A percentile compares a stretch with the other conserved stretches of the same genome.
phyloP scores from a whole-genome alignment of 495 filamentous ascomycete genomes.

The Acidiella bohemica region DNA sequence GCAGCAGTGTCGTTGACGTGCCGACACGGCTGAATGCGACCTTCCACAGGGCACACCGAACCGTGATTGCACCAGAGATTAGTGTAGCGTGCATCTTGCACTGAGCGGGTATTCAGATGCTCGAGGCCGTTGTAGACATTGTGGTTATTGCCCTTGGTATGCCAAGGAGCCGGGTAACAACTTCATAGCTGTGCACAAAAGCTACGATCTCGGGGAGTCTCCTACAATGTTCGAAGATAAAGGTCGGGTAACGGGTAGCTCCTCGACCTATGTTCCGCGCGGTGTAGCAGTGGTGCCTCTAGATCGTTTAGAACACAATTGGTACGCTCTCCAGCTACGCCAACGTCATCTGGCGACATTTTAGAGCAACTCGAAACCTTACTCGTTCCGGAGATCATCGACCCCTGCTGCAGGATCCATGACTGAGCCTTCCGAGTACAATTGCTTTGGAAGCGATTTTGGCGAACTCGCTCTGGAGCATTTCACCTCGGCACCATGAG shows the following conservation, averaged over 20 bases:
- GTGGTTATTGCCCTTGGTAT: constrained; percentile 35
- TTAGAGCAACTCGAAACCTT: too few species aligned
- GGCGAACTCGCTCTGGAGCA: too few species aligned
- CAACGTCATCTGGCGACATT: too few species aligned
- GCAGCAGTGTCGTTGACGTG: neutral
- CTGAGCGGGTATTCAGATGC: constrained; percentile 30
- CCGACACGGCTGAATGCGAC: constrained; percentile 38
- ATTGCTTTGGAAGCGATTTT: too few species aligned
- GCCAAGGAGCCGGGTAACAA: constrained; percentile 41
- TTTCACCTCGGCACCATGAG: too few species aligned
- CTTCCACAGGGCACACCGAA: constrained; percentile 37
- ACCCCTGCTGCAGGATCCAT: too few species aligned
- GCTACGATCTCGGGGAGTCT: constrained; percentile 49
- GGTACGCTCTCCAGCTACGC: too few species aligned
- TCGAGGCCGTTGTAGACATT: neutral
- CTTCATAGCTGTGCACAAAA: constrained; percentile 50
- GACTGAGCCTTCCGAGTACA: too few species aligned
- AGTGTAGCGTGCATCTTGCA: constrained; percentile 33
- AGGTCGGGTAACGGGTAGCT: constrained; percentile 47
- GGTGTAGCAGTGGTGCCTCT: too few species aligned
- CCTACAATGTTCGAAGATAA: constrained; percentile 50
- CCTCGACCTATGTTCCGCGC: constrained; percentile 48
- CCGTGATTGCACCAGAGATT: constrained; percentile 39
- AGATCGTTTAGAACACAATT: too few species aligned
- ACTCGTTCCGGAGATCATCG: too few species aligned